Conservation (phyloP, 768 basidiomycete genomes). For the Podaxis rugospora region DNA sequence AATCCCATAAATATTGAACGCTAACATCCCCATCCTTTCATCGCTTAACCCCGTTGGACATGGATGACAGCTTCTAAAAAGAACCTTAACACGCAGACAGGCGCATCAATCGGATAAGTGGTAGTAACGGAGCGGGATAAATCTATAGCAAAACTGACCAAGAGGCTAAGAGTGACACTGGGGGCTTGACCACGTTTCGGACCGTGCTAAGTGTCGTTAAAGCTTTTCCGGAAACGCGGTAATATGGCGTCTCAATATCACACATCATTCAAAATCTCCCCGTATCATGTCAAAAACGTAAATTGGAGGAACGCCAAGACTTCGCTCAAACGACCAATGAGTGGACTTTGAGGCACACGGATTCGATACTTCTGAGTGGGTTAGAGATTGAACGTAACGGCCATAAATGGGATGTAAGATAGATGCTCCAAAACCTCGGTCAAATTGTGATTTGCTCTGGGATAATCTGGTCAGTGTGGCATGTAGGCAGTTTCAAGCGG, state of each 20-base stretch:
- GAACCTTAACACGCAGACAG: background rate
- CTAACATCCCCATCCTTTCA: background rate
- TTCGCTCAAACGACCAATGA: too few species aligned
- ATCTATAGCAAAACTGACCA: background rate
- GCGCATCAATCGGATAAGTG: background rate
- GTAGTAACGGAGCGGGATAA: background rate
- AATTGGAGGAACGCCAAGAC: too few species aligned
- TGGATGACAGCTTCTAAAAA: background rate
- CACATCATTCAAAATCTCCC: too few species aligned
- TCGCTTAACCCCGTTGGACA: background rate
- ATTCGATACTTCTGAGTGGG: too few species aligned
- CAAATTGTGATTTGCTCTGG: too few species aligned
- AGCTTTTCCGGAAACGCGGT: background rate
- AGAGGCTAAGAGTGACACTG: background rate
- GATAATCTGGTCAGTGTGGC: background rate
- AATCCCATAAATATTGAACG: background rate
- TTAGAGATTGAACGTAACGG: too few species aligned
- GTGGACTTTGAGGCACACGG: too few species aligned
- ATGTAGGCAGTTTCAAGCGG: background rate
- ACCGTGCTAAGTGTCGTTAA: background rate
- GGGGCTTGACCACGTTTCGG: background rate
- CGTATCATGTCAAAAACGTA: too few species aligned
- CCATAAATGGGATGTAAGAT: too few species aligned
- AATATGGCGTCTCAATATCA: background rate
- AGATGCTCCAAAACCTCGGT: too few species aligned